Evolutionary conservation across 2,329 filamentous ascomycete species (phyloP).

Genomic region (Akanthomyces lecanii): DNA sequence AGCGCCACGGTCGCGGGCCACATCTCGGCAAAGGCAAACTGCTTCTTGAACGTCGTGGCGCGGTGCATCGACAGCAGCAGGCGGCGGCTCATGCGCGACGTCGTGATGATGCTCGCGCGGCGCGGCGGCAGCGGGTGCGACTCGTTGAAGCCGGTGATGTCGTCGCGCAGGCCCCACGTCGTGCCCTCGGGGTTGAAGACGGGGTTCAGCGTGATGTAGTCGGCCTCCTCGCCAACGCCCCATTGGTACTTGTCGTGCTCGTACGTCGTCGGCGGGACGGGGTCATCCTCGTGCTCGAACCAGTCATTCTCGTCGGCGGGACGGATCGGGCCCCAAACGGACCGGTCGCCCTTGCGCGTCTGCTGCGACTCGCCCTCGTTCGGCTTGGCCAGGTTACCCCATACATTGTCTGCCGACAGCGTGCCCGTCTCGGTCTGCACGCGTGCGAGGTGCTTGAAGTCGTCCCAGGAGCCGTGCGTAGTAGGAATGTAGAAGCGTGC

Average conservation of each 20-base stretch:
- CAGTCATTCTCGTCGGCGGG: slow-evolving; percentile 65
- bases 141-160: slow-evolving; percentile 78
- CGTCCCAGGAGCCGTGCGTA: slow-evolving; percentile 73
- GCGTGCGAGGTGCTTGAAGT: slow-evolving; percentile 69
- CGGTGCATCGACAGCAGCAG: slow-evolving; percentile 85
- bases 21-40: slow-evolving; percentile 95
- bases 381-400: slow-evolving; percentile 48
- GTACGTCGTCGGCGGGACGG: slow-evolving; percentile 62
- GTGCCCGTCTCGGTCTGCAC: slow-evolving; percentile 70
- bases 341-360: slow-evolving; percentile 47
- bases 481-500: slow-evolving; percentile 72
- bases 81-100: slow-evolving; percentile 74
- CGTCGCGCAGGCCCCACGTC: slow-evolving; percentile 74
- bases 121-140: slow-evolving; percentile 60
- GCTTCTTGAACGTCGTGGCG: slow-evolving; percentile 78
- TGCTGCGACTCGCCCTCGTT: slow-evolving; percentile 36
- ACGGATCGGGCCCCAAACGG: slow-evolving; percentile 80
- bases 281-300: slow-evolving; percentile 69
- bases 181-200: slow-evolving; percentile 86
- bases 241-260: slow-evolving; percentile 79
- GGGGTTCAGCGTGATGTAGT: slow-evolving; percentile 87
- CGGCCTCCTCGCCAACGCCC: slow-evolving; percentile 87
- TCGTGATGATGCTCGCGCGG: slow-evolving; percentile 83
- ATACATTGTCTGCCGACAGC: slow-evolving; percentile 62
- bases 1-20: slow-evolving; percentile 85